phyloP scores from a whole-genome alignment of 371 early-diverging fungal genomes.

The Mortierella sp. region DNA sequence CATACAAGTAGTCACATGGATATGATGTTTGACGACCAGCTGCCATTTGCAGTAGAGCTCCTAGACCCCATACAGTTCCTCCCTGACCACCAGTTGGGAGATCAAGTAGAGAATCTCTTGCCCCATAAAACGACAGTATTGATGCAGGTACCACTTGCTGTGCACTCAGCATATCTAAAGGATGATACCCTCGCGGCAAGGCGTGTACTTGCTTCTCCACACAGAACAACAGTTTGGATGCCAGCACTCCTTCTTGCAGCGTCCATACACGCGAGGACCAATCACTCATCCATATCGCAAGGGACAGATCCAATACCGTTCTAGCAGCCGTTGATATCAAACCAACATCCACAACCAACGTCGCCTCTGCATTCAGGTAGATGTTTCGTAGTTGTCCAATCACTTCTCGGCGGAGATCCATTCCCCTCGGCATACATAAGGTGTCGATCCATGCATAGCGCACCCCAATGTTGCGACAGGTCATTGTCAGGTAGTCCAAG shows the following conservation, averaged over 20 bases:
- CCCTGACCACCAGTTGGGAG: too few species aligned
- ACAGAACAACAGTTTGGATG: conserved; percentile 30
- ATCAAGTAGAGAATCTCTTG: background rate
- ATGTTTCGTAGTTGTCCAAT: conserved; percentile 10
- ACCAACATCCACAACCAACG: conserved; percentile 24
- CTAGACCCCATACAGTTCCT: too few species aligned
- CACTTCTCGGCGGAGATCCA: conserved; percentile 17
- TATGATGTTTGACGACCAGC: too few species aligned
- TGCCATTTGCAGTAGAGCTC: background rate
- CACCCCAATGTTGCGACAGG: conserved; percentile 21
- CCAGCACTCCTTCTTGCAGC: conserved; percentile 29
- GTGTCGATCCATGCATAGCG: conserved; percentile 31
- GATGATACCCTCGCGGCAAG: conserved; percentile 7
- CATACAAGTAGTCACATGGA: conserved; percentile 23
- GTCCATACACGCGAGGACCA: conserved; percentile 31
- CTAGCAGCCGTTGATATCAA: conserved; percentile 24
- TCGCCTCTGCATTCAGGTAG: too few species aligned
- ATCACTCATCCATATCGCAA: conserved; percentile 26
- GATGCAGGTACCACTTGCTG: conserved; percentile 12
- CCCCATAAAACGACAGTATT: conserved; percentile 6
- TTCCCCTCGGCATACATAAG: conserved; percentile 19
- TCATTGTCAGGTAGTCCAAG: conserved; percentile 7
- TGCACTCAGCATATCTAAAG: conserved; percentile 15
- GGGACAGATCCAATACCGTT: conserved; percentile 27
- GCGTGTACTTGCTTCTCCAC: conserved; percentile 27